Evolutionary conservation across 768 basidiomycete genomes (phyloP).

Genomic region (Clathrus columnatus): DNA sequence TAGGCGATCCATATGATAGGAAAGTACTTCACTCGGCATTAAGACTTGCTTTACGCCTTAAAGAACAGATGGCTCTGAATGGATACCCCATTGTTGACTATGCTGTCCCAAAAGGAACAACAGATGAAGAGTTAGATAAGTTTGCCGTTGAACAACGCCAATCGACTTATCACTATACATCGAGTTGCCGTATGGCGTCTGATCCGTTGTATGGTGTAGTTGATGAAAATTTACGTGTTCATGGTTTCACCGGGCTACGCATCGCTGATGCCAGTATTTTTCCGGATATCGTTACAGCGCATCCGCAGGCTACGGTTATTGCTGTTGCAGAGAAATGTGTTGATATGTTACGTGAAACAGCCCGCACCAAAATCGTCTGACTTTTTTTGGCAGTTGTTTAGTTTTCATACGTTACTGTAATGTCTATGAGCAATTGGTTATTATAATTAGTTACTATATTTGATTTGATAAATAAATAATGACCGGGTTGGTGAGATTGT

Average conservation of each 20-base stretch:
- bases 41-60: slow-evolving; percentile 15
- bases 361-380: no score
- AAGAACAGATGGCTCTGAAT: slow-evolving; percentile 15
- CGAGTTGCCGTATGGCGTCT: slow-evolving; percentile 30
- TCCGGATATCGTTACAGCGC: slow-evolving; percentile 24
- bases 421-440: no score
- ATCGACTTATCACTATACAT: slow-evolving; percentile 29
- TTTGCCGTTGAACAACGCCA: slow-evolving; percentile 19
- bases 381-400: no score
- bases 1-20: background rate
- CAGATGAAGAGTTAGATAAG: slow-evolving; percentile 24
- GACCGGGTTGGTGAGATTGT: no score
- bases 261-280: slow-evolving; percentile 29
- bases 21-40: slow-evolving; percentile 11
- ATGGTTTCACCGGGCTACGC: slow-evolving; percentile 36
- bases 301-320: slow-evolving; percentile 27
- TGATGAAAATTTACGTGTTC: slow-evolving; percentile 35
- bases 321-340: slow-evolving; percentile 33
- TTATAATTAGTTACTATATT: no score
- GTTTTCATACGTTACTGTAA: no score
- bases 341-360: slow-evolving; percentile 15
- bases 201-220: slow-evolving; percentile 32
- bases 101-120: slow-evolving; percentile 20
- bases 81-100: slow-evolving; percentile 23
- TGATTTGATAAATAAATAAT: no score